Conservation (phyloP, 1,284 basidiomycete genomes). For the Pyrrhoderma lamaoense region DNA sequence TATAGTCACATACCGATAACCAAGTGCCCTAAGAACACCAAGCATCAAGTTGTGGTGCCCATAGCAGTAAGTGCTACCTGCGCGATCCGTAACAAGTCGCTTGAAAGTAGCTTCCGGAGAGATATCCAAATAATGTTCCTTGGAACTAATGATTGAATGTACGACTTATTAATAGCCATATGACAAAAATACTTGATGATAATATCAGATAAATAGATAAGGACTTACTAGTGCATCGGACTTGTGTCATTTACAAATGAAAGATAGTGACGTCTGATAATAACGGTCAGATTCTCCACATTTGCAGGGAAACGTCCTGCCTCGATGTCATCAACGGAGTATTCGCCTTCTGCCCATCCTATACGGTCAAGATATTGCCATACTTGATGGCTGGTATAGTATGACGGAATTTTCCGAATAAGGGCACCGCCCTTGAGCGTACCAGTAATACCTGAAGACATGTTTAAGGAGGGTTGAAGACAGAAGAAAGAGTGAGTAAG, state of each 20-base stretch:
- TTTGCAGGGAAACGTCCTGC: constrained; percentile 9
- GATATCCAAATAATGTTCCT: constrained; percentile 17
- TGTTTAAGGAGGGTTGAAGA: too few relatives aligned
- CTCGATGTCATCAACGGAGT: constrained; percentile 6
- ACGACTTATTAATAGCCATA: not conserved
- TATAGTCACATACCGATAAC: constrained; percentile 17
- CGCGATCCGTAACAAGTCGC: constrained; percentile 14
- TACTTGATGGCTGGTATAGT: constrained; percentile 11
- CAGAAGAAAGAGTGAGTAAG: too few relatives aligned
- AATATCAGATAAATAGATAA: not conserved
- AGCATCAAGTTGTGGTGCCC: constrained; percentile 19
- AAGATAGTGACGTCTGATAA: constrained; percentile 17
- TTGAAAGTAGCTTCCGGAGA: constrained; percentile 18
- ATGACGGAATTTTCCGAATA: constrained; percentile 11
- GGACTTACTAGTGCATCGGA: constrained; percentile 19
- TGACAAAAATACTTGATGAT: not conserved
- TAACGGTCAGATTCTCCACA: constrained; percentile 13
- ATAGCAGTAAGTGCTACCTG: constrained; percentile 19
- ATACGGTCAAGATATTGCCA: constrained; percentile 8
- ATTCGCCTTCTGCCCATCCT: constrained; percentile 2
- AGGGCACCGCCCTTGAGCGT: constrained; percentile 5
- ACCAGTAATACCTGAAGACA: not conserved
- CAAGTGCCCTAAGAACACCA: constrained; percentile 19
- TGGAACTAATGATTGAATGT: constrained; percentile 7
- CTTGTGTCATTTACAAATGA: constrained; percentile 19